Conservation (phyloP, 768 basidiomycete genomes). For the Psilocybe sp. region DNA sequence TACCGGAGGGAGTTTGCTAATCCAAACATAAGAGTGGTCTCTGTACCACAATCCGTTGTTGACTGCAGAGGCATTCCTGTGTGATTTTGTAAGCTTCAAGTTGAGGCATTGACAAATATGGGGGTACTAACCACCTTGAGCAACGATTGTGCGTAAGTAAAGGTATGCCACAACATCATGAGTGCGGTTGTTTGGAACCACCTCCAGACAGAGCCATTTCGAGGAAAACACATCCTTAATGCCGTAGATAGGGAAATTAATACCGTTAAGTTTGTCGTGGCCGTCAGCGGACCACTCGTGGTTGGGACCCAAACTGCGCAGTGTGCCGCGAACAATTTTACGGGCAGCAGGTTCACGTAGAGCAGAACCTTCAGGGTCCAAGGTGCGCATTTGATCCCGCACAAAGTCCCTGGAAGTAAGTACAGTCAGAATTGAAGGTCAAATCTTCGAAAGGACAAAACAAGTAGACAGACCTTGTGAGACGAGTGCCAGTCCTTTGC, state of each 20-base stretch:
- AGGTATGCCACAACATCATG: slow-evolving; percentile 17
- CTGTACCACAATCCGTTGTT: slow-evolving; percentile 33
- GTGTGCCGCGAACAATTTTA: too few species aligned
- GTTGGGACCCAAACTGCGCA: too few species aligned
- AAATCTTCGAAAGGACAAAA: too few species aligned
- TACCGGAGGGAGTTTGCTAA: slow-evolving; percentile 28
- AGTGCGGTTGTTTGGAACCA: slow-evolving; percentile 26
- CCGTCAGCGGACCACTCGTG: slow-evolving; percentile 30
- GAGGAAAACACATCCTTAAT: slow-evolving; percentile 21
- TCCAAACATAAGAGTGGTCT: slow-evolving; percentile 31
- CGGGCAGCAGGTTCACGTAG: not conserved
- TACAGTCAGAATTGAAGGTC: too few species aligned
- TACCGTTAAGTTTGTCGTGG: slow-evolving; percentile 29
- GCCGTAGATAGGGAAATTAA: slow-evolving; percentile 30
- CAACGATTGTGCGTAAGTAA: slow-evolving; percentile 10
- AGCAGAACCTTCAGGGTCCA: not conserved
- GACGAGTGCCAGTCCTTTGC: slow-evolving; percentile 11
- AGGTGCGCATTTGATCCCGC: not conserved
- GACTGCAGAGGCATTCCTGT: slow-evolving; percentile 32
- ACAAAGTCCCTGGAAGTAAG: not conserved
- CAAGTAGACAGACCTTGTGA: not conserved
- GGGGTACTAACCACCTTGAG: not conserved
- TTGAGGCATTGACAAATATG: not conserved
- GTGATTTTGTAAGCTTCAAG: not conserved
- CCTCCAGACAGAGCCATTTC: slow-evolving; percentile 17